Percentiles rank a stretch among this genome's conserved stretches.
Conservation (phyloP, 2,329 filamentous ascomycete species). For the Thelonectria discophora region DNA sequence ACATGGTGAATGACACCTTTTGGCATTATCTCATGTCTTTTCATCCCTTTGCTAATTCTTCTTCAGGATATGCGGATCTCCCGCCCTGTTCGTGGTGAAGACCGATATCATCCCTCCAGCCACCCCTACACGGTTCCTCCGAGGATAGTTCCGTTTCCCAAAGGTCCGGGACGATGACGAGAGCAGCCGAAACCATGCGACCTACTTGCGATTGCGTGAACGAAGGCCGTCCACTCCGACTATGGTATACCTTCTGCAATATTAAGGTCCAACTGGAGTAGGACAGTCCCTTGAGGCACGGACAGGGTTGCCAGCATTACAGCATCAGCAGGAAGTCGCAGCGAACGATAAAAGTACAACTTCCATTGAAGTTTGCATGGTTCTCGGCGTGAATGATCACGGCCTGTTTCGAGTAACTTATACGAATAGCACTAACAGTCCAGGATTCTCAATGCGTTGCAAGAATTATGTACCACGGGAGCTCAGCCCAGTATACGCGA, state of each 20-base stretch:
- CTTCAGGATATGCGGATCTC: neutral
- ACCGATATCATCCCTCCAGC: neutral
- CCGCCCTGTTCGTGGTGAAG: neutral
- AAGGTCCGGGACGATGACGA: too few relatives aligned
- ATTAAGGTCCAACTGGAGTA: neutral
- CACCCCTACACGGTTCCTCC: neutral
- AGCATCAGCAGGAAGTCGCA: neutral
- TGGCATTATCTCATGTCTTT: neutral
- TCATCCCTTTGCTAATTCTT: neutral
- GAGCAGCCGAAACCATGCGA: too few relatives aligned
- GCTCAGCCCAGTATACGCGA: neutral
- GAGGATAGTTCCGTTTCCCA: too few relatives aligned
- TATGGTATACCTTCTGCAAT: neutral
- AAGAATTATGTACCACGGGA: neutral
- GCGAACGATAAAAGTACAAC: neutral
- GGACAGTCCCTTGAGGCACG: neutral
- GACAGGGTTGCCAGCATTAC: neutral
- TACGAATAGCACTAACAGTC: neutral
- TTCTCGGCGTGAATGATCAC: neutral
- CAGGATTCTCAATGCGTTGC: neutral
- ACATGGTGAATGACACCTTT: neutral
- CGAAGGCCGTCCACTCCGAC: neutral
- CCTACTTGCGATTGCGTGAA: neutral
- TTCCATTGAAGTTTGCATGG: neutral
- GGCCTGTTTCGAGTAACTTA: neutral